These are phyloP conservation scores for Candida boidinii DNA, from an alignment of 805 yeast genomes.

Conservation along the genomic window DNA sequence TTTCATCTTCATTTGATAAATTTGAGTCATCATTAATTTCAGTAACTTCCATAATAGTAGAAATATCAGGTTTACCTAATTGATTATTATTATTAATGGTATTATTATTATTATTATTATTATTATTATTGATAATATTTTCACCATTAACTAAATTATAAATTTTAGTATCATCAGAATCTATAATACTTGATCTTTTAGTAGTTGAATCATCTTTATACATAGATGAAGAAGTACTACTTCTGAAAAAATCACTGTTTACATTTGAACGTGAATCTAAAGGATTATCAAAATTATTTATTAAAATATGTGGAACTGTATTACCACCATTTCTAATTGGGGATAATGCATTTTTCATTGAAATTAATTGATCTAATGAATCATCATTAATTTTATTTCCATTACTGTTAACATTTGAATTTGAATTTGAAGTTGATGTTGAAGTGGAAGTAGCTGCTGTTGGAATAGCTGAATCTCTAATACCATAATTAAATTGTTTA, in stretches of 20 bases:
- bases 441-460: not conserved
- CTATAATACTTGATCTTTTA: conserved; percentile 20
- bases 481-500: no score
- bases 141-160: conserved; percentile 9
- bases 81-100: not conserved
- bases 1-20: not conserved
- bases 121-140: not conserved
- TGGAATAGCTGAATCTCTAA: not conserved
- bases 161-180: conserved; percentile 21
- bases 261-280: conserved; percentile 4
- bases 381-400: no score
- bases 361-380: conserved; percentile 16
- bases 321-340: conserved; percentile 7
- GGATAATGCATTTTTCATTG: conserved; percentile 18
- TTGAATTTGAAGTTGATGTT: no score
- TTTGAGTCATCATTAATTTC: conserved; percentile 17
- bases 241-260: not conserved
- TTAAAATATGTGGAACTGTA: no score
- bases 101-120: not conserved
- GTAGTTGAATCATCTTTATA: conserved; percentile 11
- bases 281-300: not conserved
- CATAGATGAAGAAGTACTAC: conserved; percentile 6
- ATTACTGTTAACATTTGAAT: no score
- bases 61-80: conserved; percentile 18
- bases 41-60: conserved; percentile 25